These are phyloP conservation scores for Posidonia australis DNA, from an alignment of 106 monocot species.

Conservation along the genomic window DNA sequence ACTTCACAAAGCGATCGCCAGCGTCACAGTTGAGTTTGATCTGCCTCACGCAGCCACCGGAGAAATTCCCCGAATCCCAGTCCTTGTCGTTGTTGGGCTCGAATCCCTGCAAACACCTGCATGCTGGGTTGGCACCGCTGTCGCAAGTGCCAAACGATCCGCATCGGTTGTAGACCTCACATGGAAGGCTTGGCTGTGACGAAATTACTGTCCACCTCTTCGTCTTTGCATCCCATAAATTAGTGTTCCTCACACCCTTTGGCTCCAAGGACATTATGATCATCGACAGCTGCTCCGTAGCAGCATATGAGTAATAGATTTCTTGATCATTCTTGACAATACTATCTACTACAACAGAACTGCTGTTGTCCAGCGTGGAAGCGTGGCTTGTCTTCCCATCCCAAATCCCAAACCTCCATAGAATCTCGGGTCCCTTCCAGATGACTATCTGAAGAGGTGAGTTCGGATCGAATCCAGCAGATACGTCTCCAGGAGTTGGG, in stretches of 20 bases:
- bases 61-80: conserved; percentile 28
- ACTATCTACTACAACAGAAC: conserved; percentile 20
- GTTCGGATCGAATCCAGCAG: conserved; percentile 22
- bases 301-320: conserved; percentile 1
- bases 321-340: conserved; percentile 9
- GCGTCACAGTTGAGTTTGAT: conserved; percentile 17
- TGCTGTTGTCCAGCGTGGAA: neutral
- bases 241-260: neutral
- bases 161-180: conserved; percentile 33
- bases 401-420: conserved; percentile 35
- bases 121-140: conserved; percentile 5
- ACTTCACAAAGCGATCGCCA: conserved; percentile 12
- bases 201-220: conserved; percentile 20
- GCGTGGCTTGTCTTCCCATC: conserved; percentile 13
- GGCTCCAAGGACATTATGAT: neutral
- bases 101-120: conserved; percentile 42
- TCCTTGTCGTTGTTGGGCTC: conserved; percentile 10
- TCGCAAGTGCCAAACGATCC: conserved; percentile 46
- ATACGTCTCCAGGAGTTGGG: conserved; percentile 35
- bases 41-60: conserved; percentile 34
- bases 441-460: conserved; percentile 15
- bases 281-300: neutral
- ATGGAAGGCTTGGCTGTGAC: conserved; percentile 17
- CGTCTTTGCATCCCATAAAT: neutral
- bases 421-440: conserved; percentile 16